Percentiles rank a stretch among this genome's conserved stretches.
Evolutionary conservation across 192 early-diverging fungal genomes (phyloP).

Genomic region (Coemansia sp.): DNA sequence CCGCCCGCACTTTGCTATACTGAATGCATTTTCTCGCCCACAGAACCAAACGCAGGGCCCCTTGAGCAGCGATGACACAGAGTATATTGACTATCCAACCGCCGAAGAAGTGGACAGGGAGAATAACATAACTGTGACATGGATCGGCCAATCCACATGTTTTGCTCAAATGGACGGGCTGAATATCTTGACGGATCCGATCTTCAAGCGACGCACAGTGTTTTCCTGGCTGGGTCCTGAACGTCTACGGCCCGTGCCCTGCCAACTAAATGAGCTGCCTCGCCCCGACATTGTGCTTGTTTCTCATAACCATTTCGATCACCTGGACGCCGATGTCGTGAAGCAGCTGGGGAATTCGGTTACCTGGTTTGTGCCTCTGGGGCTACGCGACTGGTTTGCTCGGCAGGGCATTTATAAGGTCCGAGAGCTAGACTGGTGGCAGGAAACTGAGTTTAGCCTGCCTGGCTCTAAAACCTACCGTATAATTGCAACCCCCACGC

Average conservation of each 20-base stretch:
- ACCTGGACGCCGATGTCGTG: constrained; percentile 71
- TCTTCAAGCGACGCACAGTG: constrained; percentile 71
- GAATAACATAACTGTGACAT: constrained; percentile 37
- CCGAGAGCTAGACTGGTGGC: constrained; percentile 79
- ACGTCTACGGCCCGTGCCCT: constrained; percentile 66
- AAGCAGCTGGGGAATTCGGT: constrained; percentile 56
- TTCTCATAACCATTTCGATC: constrained; percentile 90
- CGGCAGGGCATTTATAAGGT: constrained; percentile 57
- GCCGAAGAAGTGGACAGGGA: constrained; percentile 15
- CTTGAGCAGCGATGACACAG: background rate
- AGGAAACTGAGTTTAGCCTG: constrained; percentile 32
- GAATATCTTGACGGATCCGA: constrained; percentile 76
- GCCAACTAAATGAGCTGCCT: constrained; percentile 64
- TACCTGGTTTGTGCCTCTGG: constrained; percentile 76
- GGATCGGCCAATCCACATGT: constrained; percentile 67
- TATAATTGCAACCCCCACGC: constrained; percentile 48
- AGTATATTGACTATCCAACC: constrained; percentile 16
- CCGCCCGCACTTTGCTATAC: constrained; percentile 26
- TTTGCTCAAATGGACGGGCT: constrained; percentile 67
- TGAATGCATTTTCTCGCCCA: constrained; percentile 18
- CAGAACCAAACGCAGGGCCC: background rate
- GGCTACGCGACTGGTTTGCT: constrained; percentile 69
- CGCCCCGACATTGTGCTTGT: constrained; percentile 75
- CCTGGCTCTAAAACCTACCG: constrained; percentile 8
- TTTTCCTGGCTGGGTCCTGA: constrained; percentile 67